These are phyloP conservation scores for Hemisphaericaspora lyxosophila DNA, from an alignment of 1,139 yeast genomes.

Conservation along the genomic window DNA sequence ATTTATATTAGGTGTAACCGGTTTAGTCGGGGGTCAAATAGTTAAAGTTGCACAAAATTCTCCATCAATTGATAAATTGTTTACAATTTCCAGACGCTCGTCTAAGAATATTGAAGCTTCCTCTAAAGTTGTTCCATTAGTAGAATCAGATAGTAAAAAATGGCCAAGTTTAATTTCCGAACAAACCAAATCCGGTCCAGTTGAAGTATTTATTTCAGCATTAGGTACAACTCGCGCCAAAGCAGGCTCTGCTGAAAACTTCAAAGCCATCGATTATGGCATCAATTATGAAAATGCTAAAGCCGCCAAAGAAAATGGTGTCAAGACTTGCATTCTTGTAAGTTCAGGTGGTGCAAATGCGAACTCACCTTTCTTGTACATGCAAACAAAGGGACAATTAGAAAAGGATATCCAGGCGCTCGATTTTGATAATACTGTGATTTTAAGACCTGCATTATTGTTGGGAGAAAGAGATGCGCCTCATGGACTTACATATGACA, in stretches of 20 bases:
- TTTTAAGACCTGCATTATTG: conserved; percentile 69
- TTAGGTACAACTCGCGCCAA: conserved; percentile 74
- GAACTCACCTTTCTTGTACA: conserved; percentile 54
- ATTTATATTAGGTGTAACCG: conserved; percentile 59
- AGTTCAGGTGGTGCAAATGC: conserved; percentile 60
- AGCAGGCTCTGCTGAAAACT: conserved; percentile 70
- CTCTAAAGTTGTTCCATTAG: conserved; percentile 28
- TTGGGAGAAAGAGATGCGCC: conserved; percentile 55
- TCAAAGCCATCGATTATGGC: conserved; percentile 68
- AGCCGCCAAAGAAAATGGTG: conserved; percentile 68
- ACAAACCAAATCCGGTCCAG: conserved; percentile 15
- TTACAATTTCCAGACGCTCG: conserved; percentile 47
- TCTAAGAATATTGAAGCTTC: conserved; percentile 14
- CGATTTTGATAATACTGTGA: conserved; percentile 64
- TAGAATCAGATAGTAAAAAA: conserved; percentile 36
- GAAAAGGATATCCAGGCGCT: conserved; percentile 59
- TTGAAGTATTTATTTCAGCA: conserved; percentile 49
- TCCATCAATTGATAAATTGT: conserved; percentile 29
- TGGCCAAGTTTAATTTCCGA: conserved; percentile 39
- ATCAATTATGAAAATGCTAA: conserved; percentile 62
- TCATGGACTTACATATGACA: conserved; percentile 37
- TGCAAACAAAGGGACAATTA: conserved; percentile 61
- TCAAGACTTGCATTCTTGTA: conserved; percentile 61
- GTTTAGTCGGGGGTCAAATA: conserved; percentile 54
- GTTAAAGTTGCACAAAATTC: conserved; percentile 38